phyloP scores from a whole-genome alignment of 495 filamentous ascomycete species.

The Podospora anserina region DNA sequence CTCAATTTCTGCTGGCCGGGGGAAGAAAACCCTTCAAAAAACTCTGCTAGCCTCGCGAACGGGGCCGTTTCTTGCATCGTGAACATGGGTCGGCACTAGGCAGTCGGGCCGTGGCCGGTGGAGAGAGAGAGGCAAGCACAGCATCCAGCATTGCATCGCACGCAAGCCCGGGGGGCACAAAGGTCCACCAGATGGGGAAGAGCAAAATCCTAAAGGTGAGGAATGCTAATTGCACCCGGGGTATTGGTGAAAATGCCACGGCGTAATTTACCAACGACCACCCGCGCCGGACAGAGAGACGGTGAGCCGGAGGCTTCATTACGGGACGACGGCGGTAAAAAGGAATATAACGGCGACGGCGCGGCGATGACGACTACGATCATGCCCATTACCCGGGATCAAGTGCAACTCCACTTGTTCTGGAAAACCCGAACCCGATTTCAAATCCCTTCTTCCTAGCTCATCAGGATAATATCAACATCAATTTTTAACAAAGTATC shows the following conservation, averaged over 20 bases:
- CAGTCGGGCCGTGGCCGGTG: constrained; percentile 18
- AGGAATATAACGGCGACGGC: neutral
- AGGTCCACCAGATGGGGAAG: neutral
- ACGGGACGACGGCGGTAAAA: neutral
- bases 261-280: neutral
- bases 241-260: neutral
- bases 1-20: neutral
- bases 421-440: constrained; percentile 12
- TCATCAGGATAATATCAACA: constrained; percentile 1
- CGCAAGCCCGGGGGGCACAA: neutral
- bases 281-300: neutral
- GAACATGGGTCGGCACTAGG: constrained; percentile 4
- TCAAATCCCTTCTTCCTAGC: neutral
- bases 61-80: neutral
- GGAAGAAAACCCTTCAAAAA: neutral
- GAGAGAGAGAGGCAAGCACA: constrained; percentile 6
- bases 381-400: neutral
- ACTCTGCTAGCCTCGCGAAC: neutral
- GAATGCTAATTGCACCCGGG: neutral
- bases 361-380: neutral
- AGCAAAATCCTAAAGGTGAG: constrained; percentile 2
- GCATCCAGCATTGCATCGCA: neutral
- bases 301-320: neutral
- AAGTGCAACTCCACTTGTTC: constrained; percentile 17
- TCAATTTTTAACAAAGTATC: neutral